Percentiles rank a stretch among this genome's conserved stretches.
Evolutionary conservation across 805 yeast genomes (phyloP).

Genomic region (Saturnispora halmiae): DNA sequence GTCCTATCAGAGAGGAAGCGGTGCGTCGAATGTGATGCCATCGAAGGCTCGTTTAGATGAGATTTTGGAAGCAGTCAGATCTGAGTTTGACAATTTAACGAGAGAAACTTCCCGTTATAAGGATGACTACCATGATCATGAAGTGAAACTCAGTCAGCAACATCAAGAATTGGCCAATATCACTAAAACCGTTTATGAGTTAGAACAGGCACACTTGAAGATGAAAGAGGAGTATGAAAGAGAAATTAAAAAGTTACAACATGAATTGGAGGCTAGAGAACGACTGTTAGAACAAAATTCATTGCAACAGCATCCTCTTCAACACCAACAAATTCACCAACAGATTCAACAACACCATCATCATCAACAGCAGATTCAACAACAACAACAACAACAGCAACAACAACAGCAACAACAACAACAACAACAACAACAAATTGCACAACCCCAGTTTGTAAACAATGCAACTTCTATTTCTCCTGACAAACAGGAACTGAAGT

Average conservation of each 20-base stretch:
- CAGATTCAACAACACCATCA: conserved; percentile 26
- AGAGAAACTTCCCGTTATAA: conserved; percentile 80
- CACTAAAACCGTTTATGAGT: conserved; percentile 86
- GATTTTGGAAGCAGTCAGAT: conserved; percentile 82
- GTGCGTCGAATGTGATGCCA: conserved; percentile 18
- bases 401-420: conserved; percentile 32
- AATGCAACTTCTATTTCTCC: no score
- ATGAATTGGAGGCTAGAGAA: conserved; percentile 76
- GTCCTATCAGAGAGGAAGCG: conserved; percentile 25
- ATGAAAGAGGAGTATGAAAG: conserved; percentile 95
- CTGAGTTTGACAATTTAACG: conserved; percentile 78
- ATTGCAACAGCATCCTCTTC: conserved; percentile 34
- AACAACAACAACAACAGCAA: conserved; percentile 21
- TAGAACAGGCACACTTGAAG: conserved; percentile 88
- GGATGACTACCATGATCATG: conserved; percentile 88
- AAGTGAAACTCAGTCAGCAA: conserved; percentile 83
- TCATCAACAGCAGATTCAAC: conserved; percentile 31
- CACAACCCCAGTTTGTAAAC: no score
- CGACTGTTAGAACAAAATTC: conserved; percentile 41
- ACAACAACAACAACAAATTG: conserved; percentile 23
- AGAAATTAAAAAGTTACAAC: conserved; percentile 77
- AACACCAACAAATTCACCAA: conserved; percentile 34
- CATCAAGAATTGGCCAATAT: conserved; percentile 89
- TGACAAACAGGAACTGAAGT: no score
- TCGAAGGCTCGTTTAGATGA: conserved; percentile 41